A percentile compares a stretch with the other conserved stretches of the same genome.
Evolutionary conservation across 352 stramenopile genomes (phyloP).

Genomic region (Pseudoperonospora humuli): DNA sequence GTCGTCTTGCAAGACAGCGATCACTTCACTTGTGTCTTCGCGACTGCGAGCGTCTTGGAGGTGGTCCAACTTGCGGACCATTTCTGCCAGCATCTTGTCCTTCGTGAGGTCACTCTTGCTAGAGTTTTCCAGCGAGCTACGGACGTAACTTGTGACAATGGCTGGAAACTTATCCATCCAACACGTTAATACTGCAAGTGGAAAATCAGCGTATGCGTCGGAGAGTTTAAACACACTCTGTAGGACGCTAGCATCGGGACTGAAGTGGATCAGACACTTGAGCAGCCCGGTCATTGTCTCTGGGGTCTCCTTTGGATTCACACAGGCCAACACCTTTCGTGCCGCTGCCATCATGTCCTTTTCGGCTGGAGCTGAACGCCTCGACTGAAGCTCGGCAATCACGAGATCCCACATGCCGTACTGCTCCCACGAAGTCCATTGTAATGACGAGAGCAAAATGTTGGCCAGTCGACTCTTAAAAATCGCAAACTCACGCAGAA

Average conservation of each 20-base stretch:
- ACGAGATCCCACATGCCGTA: constrained; percentile 76
- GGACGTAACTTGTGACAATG: constrained; percentile 50
- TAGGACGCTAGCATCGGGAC: constrained; percentile 54
- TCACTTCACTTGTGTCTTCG: not conserved
- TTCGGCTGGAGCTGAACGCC: constrained; percentile 24
- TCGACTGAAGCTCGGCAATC: constrained; percentile 48
- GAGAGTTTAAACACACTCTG: constrained; percentile 73
- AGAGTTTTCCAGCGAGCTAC: constrained; percentile 33
- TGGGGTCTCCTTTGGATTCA: constrained; percentile 57
- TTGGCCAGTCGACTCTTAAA: constrained; percentile 64
- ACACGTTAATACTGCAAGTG: constrained; percentile 49
- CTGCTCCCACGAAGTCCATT: constrained; percentile 83
- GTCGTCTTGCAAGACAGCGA: constrained; percentile 46
- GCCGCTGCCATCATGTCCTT: constrained; percentile 62
- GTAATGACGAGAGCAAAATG: constrained; percentile 61
- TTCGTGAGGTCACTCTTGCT: constrained; percentile 22
- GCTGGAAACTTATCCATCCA: constrained; percentile 67
- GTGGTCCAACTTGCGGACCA: constrained; percentile 56
- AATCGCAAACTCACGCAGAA: constrained; percentile 71
- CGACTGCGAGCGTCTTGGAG: constrained; percentile 38
- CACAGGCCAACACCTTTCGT: constrained; percentile 68
- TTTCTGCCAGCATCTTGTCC: constrained; percentile 30
- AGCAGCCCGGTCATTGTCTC: constrained; percentile 71
- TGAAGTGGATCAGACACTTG: constrained; percentile 69
- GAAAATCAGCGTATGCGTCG: constrained; percentile 53